Conservation (phyloP, 768 basidiomycete genomes). For the Serendipita vermifera region DNA sequence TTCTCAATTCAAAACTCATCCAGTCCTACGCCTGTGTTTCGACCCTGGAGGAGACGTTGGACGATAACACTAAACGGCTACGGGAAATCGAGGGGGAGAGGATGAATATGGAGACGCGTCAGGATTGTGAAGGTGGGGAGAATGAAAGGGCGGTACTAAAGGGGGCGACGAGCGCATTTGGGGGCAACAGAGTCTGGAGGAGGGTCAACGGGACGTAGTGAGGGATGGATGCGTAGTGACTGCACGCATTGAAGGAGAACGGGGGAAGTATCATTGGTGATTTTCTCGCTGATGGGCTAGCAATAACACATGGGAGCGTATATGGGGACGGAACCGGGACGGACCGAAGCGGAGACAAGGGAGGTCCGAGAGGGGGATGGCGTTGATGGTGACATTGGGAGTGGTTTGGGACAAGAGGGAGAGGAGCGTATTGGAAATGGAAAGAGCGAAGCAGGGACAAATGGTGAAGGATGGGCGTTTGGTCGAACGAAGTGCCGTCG, state of each 20-base stretch:
- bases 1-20: slow-evolving; percentile 88
- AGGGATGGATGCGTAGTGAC: slow-evolving; percentile 77
- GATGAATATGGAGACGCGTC: slow-evolving; percentile 5
- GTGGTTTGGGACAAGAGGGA: slow-evolving; percentile 18
- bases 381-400: slow-evolving; percentile 62
- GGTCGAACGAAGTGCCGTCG: slow-evolving; percentile 85
- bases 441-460: slow-evolving; percentile 75
- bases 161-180: slow-evolving; percentile 64
- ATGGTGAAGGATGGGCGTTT: slow-evolving; percentile 83
- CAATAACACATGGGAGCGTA: too few species aligned
- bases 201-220: slow-evolving; percentile 84
- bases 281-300: too few species aligned
- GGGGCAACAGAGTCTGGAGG: slow-evolving; percentile 80
- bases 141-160: slow-evolving; percentile 75
- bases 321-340: too few species aligned
- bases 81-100: background rate
- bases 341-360: slow-evolving; percentile 27
- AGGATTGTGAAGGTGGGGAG: slow-evolving; percentile 28
- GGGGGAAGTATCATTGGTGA: too few species aligned
- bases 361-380: slow-evolving; percentile 17
- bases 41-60: slow-evolving; percentile 81
- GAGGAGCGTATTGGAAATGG: slow-evolving; percentile 45
- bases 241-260: slow-evolving; percentile 86
- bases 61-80: slow-evolving; percentile 28
- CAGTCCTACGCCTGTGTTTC: slow-evolving; percentile 83